Base-by-base conservation (phyloP, 169 alveolate genomes). In the Eimeria praecox region DNA sequence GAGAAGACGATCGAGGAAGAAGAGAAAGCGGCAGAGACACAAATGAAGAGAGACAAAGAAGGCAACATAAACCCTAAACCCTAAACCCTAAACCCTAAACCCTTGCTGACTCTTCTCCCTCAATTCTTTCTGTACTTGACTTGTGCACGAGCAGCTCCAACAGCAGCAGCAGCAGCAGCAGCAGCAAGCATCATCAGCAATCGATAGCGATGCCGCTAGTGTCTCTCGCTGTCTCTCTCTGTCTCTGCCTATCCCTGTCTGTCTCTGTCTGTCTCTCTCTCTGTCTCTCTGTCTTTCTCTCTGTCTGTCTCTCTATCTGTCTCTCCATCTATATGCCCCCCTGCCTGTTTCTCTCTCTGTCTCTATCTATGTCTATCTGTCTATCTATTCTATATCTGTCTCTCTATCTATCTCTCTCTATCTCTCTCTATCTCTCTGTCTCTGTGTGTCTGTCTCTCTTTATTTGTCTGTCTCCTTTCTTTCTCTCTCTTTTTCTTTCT, bases 81-180 rank as follows among this genome's bases (percentile, higher is more conserved):
- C 80, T 69, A 33, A 69, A 35, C 80, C 80, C 80, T 69, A 69
- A 69, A 69, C 35, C 54, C 49, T 77, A 77, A 40, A 77, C 87
- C 87, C 87, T 46, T 33, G 30, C 49, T 75, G 52, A 22, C 52
- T 75, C 44, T 8, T 33, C 52, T 75, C 33, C 85, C 20, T 75
- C 49, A 75, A 30, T 20, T 24, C 59, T 52, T 14, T 52, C 6
- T 52, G 20, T 14, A 52, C 14, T 18, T 56, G 5, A 56, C 27
- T 9, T 24, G 33, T 40, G 66, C 66, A 56, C n/a, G n/a, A 56
- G 66, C 66, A 56, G 66, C 66, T 14, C 5, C n/a, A 69, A 12
- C 80, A 10, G 80, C 80, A 33, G 40, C 80, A 69, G 80, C 46
- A n/a, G 80, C 80, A n/a, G 80, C 44, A 8, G 80, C 80, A 69